These are phyloP conservation scores for Dendrocalamus sinicus DNA, from an alignment of 176 grass and related monocot genomes.

Conservation along the genomic window DNA sequence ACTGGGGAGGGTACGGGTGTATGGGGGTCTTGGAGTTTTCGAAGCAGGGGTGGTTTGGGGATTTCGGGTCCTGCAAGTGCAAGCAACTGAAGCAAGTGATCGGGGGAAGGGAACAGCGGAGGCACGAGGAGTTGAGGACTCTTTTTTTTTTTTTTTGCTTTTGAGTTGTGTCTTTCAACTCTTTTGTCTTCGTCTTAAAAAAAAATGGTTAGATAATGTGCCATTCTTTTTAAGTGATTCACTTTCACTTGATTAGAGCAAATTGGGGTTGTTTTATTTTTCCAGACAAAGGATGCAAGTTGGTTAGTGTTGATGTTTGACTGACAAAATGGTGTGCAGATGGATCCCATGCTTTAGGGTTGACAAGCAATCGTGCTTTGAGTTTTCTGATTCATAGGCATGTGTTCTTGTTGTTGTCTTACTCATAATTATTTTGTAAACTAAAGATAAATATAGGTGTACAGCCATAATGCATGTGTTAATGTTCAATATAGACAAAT, in stretches of 20 bases:
- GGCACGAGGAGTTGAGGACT: no score
- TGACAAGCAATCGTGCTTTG: background rate
- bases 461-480: background rate
- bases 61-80: background rate
- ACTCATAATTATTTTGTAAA: background rate
- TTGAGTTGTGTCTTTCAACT: no score
- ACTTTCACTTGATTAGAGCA: background rate
- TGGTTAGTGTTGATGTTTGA: background rate
- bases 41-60: background rate
- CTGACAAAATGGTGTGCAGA: background rate
- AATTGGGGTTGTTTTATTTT: background rate
- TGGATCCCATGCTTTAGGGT: background rate
- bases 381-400: background rate
- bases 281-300: background rate
- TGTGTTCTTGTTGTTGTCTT: background rate
- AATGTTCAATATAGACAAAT: background rate
- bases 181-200: no score
- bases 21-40: background rate
- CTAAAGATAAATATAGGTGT: background rate
- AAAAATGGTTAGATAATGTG: background rate
- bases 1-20: slow-evolving; percentile 15
- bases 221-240: background rate
- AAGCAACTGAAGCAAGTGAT: background rate
- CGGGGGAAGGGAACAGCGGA: background rate
- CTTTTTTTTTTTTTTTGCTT: background rate